Evolutionary conservation across 2,329 filamentous ascomycete genomes (phyloP), one percentile per base, ranked within the genome.

Genomic region (Falciphora oryzae): DNA sequence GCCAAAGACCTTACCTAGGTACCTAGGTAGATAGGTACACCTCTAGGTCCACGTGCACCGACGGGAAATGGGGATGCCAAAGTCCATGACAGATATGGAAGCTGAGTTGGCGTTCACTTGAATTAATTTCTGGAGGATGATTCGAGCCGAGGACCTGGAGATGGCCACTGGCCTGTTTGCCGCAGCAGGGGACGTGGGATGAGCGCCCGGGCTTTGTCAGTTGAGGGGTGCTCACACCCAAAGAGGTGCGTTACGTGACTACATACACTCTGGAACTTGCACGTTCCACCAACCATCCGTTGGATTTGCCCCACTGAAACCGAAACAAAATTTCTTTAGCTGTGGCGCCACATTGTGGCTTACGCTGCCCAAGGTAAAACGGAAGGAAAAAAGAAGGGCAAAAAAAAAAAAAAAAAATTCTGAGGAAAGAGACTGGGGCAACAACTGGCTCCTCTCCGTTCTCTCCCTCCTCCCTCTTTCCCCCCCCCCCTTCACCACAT

Each of bases 401-500:
- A 35, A 18, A 44, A 44, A 25, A 25, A 53, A 53, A 53, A 53
- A 35, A 35, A 35, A 53, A 53, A 53, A 53, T 8, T 50, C 44
- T 53, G 44, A 25, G 38, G 44, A 2, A 22, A 25, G 44, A 25
- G 44, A 53, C 44, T 53, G 44, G 44, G 44, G 44, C 44, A 53
- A n/a, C 44, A 53, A 25, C 44, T 7, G 44, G 44, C 44, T 53
- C 44, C 18, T 44, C 44, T 65, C 28, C 27, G 50, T 63, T 62
- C 60, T 59, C 59, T 64, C 58, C 38, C 58, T 57, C 61, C 44
- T 59, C 57, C 44, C 65, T 58, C 38, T 56, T 59, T 61, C 64
- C 62, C 35, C 59, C 65, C 62, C 61, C 61, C 59, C 64, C 64
- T 66, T 64, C 66, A 67, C 63, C 60, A 66, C 62, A 61, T 57